These are phyloP conservation scores for Baeospora myosura DNA, from an alignment of 1,284 basidiomycete species.

Conservation along the genomic window DNA sequence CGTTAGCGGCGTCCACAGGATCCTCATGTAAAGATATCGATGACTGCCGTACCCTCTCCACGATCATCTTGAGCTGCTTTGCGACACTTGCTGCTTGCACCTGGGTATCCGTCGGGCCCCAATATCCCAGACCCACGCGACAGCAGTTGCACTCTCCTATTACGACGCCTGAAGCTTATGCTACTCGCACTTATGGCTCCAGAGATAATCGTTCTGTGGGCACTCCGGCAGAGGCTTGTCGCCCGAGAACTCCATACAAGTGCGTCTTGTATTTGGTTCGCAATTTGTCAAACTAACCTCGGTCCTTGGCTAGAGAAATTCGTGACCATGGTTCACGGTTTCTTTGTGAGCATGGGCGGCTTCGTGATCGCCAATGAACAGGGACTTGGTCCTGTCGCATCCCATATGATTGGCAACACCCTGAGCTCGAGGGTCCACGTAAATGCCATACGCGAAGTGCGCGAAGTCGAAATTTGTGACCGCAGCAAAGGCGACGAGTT, in stretches of 20 bases:
- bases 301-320: too few species aligned
- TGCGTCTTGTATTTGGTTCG: too few species aligned
- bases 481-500: too few species aligned
- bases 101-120: conserved; percentile 23
- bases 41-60: conserved; percentile 6
- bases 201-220: conserved; percentile 19
- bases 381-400: too few species aligned
- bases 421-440: too few species aligned
- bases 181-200: conserved; percentile 16
- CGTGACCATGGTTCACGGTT: not conserved
- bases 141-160: not conserved
- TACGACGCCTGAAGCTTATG: conserved; percentile 12
- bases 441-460: too few species aligned
- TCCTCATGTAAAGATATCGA: not conserved
- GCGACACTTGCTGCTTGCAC: conserved; percentile 22
- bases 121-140: conserved; percentile 16
- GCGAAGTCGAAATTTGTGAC: too few species aligned
- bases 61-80: conserved; percentile 22
- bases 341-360: conserved; percentile 2
- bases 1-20: too few species aligned
- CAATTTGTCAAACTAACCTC: too few species aligned
- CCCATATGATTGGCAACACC: too few species aligned
- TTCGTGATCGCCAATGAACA: not conserved
- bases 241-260: too few species aligned
- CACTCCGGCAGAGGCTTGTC: too few species aligned